Conservation (phyloP, 2,329 filamentous ascomycete species). For the Anisogramma anomala region DNA sequence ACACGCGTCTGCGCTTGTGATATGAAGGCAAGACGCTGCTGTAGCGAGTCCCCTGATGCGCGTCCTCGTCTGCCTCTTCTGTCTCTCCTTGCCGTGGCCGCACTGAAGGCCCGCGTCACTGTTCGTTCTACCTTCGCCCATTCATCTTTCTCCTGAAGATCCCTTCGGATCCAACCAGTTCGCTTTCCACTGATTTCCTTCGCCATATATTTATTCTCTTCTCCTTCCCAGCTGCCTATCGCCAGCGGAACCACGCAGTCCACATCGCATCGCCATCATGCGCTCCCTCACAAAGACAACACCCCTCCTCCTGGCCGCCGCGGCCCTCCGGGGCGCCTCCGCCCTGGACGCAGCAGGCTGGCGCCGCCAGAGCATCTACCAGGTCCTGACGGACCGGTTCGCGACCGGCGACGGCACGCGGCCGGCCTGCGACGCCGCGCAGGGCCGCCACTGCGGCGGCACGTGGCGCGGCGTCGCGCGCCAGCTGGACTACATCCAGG, state of each 20-base stretch:
- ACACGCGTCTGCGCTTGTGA: too few relatives aligned
- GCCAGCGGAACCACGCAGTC: background rate
- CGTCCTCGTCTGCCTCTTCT: too few relatives aligned
- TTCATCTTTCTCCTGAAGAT: too few relatives aligned
- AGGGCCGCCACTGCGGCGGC: slow-evolving; percentile 34
- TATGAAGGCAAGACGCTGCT: too few relatives aligned
- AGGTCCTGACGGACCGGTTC: slow-evolving; percentile 32
- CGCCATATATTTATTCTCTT: slow-evolving; percentile 1
- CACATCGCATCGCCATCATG: background rate
- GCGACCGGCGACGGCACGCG: slow-evolving; percentile 26
- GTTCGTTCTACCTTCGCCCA: too few relatives aligned
- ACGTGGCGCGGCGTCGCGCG: slow-evolving; percentile 35
- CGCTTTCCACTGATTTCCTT: too few relatives aligned
- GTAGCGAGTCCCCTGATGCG: too few relatives aligned
- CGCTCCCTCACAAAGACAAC: background rate
- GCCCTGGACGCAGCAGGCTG: slow-evolving; percentile 17
- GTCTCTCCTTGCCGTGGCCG: too few relatives aligned
- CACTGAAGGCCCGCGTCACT: too few relatives aligned
- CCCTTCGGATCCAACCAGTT: too few relatives aligned
- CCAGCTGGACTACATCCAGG: slow-evolving; percentile 36
- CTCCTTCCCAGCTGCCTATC: background rate
- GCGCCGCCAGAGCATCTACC: slow-evolving; percentile 30
- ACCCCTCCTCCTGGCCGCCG: slow-evolving; percentile 1
- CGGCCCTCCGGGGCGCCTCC: slow-evolving; percentile 1
- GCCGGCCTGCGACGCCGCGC: slow-evolving; percentile 21